These are phyloP conservation scores for Phaeotremella fagi DNA, from an alignment of 768 basidiomycete genomes.

Conservation along the genomic window DNA sequence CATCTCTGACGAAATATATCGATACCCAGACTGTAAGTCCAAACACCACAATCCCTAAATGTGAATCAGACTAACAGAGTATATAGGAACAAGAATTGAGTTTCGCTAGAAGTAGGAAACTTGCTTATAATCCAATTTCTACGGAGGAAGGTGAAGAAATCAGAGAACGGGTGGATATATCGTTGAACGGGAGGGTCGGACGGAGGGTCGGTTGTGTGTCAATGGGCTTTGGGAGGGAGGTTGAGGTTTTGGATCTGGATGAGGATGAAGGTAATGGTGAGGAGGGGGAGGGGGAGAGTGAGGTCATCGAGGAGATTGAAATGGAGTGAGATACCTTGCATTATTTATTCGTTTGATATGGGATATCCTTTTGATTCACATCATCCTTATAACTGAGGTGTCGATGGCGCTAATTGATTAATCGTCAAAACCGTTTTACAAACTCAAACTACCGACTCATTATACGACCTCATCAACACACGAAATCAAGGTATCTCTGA, in stretches of 20 bases:
- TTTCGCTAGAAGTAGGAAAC: neutral
- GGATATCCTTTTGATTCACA: too few relatives aligned
- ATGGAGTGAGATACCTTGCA: too few relatives aligned
- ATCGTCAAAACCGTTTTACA: too few relatives aligned
- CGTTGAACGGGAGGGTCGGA: slow-evolving; percentile 29
- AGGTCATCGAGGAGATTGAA: slow-evolving; percentile 3
- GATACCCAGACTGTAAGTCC: neutral
- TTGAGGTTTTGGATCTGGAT: slow-evolving; percentile 30
- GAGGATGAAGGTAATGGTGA: slow-evolving; percentile 19
- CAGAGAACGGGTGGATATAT: slow-evolving; percentile 1
- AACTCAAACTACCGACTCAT: too few relatives aligned
- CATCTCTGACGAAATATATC: too few relatives aligned
- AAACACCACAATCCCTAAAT: neutral
- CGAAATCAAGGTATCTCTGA: too few relatives aligned
- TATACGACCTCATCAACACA: too few relatives aligned
- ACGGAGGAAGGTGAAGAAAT: neutral
- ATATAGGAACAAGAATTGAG: neutral
- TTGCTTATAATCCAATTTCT: neutral
- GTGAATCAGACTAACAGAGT: too few relatives aligned
- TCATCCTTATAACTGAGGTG: too few relatives aligned
- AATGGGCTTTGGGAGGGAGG: slow-evolving; percentile 15
- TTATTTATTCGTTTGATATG: too few relatives aligned
- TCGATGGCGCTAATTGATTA: neutral
- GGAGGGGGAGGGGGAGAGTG: slow-evolving; percentile 11
- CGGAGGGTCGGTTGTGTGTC: slow-evolving; percentile 29